Conservation (phyloP, 164 flowering plant species). For the grape (Vitis vinifera) region ASM3070453v1 NC_081811.1:6896501-6897000, state of each 20-base stretch:
- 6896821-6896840: neutral
- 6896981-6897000: slow-evolving; percentile 2
- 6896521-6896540: neutral
- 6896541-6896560: too few relatives aligned
- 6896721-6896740: too few relatives aligned
- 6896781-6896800: neutral
- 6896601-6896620: too few relatives aligned
- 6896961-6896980: slow-evolving; percentile 11
- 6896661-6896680: too few relatives aligned
- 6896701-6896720: too few relatives aligned
- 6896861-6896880: slow-evolving; percentile 70
- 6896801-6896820: neutral
- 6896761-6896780: neutral
- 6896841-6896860: slow-evolving; percentile 27
- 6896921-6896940: slow-evolving; percentile 86
- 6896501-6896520: neutral
- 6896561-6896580: too few relatives aligned
- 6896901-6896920: slow-evolving; percentile 80
- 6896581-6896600: too few relatives aligned
- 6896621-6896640: neutral
- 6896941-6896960: slow-evolving; percentile 64
- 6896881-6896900: slow-evolving; percentile 66
- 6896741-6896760: too few relatives aligned
- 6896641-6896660: neutral
- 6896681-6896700: too few relatives aligned